Evolutionary conservation across 208 protist species (phyloP), one percentile per base, ranked within the genome.

Genomic region (Leishmania martiniquensis): DNA sequence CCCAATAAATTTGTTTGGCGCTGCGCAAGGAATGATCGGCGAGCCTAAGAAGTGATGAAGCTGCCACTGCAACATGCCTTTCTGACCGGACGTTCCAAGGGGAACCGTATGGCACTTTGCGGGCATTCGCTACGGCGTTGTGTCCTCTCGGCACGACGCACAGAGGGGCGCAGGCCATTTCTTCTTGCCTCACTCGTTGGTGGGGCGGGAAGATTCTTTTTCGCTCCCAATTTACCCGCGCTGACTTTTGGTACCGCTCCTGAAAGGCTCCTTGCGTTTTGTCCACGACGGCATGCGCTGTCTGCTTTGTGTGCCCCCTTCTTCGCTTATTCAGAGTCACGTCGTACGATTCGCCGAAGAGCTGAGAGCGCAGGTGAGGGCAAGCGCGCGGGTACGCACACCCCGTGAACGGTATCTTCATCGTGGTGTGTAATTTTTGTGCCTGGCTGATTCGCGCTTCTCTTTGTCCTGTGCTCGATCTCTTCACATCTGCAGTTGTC

Each of bases 1-100:
- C 15, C 98, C 98, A 54, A 95, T 99, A 63, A 99, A 99, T 84
- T 79, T 99, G 12, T 98, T 99, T 87, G 93, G 96, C 70, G 97
- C 98, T 45, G 98, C 98, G 5, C 87, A 96, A 34, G 96, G 98
- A 39, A 89, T 99, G 77, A 86, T 99, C 71, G 95, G 89, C 15
- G 73, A 80, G 12, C 15, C 37, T 4, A 87, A 63, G 55, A 82
- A 81, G 72, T 78, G 44, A 81, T 32, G 51, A 1, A 51, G 67
- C 57, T 13, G 47, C 10, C 65, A 69, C 37, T 32, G 67, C 66
- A 32, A 13, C 15, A 3, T 4, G 42, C 37, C n/a, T n/a, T n/a
- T n/a, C n/a, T n/a, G n/a, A n/a, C n/a, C n/a, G n/a, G n/a, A n/a
- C n/a, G n/a, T n/a, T n/a, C n/a, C n/a, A n/a, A n/a, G n/a, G n/a